Evolutionary conservation across 805 yeast genomes (phyloP), one percentile per base, ranked within the genome.

Genomic region (Saccharomyces jurei): DNA sequence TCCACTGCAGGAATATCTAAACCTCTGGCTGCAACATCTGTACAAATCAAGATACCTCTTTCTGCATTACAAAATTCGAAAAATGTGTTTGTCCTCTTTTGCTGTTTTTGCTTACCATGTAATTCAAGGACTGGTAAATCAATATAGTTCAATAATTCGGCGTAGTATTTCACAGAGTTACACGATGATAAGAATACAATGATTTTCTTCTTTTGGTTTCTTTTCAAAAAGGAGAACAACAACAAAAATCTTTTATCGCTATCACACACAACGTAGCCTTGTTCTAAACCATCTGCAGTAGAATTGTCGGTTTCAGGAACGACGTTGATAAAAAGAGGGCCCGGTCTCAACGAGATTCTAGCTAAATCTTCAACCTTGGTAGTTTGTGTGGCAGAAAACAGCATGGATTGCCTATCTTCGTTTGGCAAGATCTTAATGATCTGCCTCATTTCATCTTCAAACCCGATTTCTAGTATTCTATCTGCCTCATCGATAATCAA

Each of bases 1-100:
- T 95, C 99, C 53, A 94, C 99, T 29, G 95, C 86, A 52, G 99
- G 99, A 63, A 94, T 94, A 77, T 94, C 99, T 61, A 94, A 81
- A 26, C 99, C 99, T 79, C 99, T 85, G 25, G 99, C 99, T 31
- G 99, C 99, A 62, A 94, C 99, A 73, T 94, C 99, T 0, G 99
- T 94, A 75, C 98, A 94, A 53, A 94, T 79, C 64, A 94, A 74
- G 48, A 88, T 91, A 50, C 99, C 99, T 68, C 85, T 88, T 64
- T 86, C 90, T 56, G 99, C 98, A 66, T 94, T 94, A 77, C 98
- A 89, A 73, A 94, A 94, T 75, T 94, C 99, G 70, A 92, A 92
- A 70, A 94, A 94, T 5, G 99, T 94, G 73, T 94, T 94, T 51
- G 99, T 94, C 71, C 99, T 83, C 79, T 94, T 94, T 71, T 92